These are phyloP conservation scores for Pterocarpus macrocarpus DNA, from an alignment of 306 rosid species.

Conservation along the genomic window DNA sequence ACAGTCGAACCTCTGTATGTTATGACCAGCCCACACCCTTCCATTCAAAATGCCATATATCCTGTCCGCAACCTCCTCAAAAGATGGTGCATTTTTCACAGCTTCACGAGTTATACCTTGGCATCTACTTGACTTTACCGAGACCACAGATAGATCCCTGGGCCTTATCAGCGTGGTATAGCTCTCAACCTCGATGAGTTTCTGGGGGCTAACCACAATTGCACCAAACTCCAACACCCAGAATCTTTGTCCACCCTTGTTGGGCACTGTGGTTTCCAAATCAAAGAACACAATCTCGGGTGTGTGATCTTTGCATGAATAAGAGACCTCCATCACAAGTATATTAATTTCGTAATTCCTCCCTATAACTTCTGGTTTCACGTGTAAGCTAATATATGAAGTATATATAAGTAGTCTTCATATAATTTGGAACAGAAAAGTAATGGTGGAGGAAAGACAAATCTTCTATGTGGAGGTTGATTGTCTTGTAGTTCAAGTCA, in stretches of 20 bases:
- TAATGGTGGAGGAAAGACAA: too few species aligned
- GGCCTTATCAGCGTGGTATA: conserved; percentile 79
- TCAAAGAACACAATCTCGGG: conserved; percentile 91
- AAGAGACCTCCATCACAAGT: neutral
- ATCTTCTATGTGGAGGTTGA: too few species aligned
- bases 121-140: conserved; percentile 65
- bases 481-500: too few species aligned
- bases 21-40: conserved; percentile 95
- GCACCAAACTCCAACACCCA: conserved; percentile 92
- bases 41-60: conserved; percentile 79
- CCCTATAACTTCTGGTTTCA: neutral
- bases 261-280: conserved; percentile 95
- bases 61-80: conserved; percentile 82
- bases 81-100: conserved; percentile 76
- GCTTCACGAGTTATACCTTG: conserved; percentile 80
- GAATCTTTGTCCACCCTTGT: conserved; percentile 66
- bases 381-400: too few species aligned
- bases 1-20: conserved; percentile 86
- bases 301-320: conserved; percentile 54
- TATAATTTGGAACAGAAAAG: too few species aligned
- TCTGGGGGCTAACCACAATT: conserved; percentile 75
- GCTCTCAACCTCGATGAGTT: conserved; percentile 82
- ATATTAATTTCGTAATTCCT: neutral
- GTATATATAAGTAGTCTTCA: too few species aligned
- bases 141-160: conserved; percentile 64